Conservation (phyloP, 371 early-diverging fungal genomes). For the Fennellomyces sp. region DNA sequence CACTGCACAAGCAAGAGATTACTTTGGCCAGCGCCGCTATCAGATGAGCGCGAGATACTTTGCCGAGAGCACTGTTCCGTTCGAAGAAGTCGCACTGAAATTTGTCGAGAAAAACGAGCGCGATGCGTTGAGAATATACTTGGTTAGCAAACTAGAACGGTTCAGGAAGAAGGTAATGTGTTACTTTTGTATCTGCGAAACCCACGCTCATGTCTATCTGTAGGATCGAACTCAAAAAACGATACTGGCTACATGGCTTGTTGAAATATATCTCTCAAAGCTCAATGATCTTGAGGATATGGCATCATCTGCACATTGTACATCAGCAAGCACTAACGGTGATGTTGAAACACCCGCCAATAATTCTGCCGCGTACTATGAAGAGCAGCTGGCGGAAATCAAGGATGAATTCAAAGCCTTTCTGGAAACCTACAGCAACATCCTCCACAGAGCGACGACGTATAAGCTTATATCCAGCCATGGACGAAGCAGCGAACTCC, state of each 20-base stretch:
- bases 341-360: conserved; percentile 5
- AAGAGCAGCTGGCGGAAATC: conserved; percentile 52
- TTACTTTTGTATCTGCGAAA: neutral
- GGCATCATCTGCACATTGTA: conserved; percentile 48
- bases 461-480: conserved; percentile 85
- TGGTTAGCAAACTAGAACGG: conserved; percentile 69
- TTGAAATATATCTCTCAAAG: conserved; percentile 81
- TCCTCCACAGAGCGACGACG: conserved; percentile 69
- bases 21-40: conserved; percentile 75
- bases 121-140: conserved; percentile 76
- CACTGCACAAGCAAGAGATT: conserved; percentile 85
- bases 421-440: conserved; percentile 62
- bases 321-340: conserved; percentile 12
- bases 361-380: conserved; percentile 22
- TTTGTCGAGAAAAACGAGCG: conserved; percentile 79
- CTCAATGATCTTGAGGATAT: conserved; percentile 73
- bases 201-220: too few relatives aligned
- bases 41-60: conserved; percentile 82
- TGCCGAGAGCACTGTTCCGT: conserved; percentile 79
- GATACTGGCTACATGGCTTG: conserved; percentile 85
- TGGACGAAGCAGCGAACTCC: conserved; percentile 74
- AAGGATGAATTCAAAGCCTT: conserved; percentile 75
- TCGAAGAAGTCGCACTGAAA: conserved; percentile 82
- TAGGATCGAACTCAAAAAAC: conserved; percentile 85
- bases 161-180: conserved; percentile 57